Evolutionary conservation across 2,329 filamentous ascomycete species (phyloP), one percentile per base, ranked within the genome.

Genomic region (Colletotrichum agaves): DNA sequence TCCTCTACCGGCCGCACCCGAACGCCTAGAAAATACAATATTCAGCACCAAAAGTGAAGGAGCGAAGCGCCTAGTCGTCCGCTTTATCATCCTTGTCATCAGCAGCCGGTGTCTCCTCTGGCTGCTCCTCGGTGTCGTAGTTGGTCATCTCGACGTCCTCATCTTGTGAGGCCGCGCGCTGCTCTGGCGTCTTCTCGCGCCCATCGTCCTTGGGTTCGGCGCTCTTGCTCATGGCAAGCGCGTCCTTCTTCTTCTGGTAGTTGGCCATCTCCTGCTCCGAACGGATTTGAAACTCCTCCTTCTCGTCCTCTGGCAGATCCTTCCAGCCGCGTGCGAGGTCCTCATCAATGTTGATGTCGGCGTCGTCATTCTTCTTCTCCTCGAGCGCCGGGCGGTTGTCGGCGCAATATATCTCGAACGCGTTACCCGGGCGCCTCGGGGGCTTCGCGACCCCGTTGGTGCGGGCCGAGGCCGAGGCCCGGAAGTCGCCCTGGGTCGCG

Each of bases 241-340:
- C 63, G 43, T 80, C 79, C 71, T 80, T 80, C n/a, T 80, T 78
- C 74, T 81, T 79, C 70, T 82, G 78, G 75, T 81, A 81, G 70
- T 80, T 76, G 44, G 66, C 75, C 44, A 80, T 72, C 60, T 79
- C 79, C 56, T 78, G 72, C 61, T 82, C 79, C 57, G 80, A 81
- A 21, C 79, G 80, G 4, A 76, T 71, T 69, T 84, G 79, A 61
- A 82, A 88, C 58, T 83, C 81, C 27, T 86, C 84, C 73, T 82
- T 84, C 56, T 84, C 80, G 21, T 76, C 77, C 49, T 84, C 80
- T 4, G 83, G 75, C 13, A 89, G 78, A 19, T 85, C 82, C 66
- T 86, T 84, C 87, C 87, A 89, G 46, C 79, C 78, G 12, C 81
- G 81, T n/a, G 80, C 78, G 8, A 89, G 80, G 77, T 87, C 85